Evolutionary conservation across 176 grass and related monocot species (phyloP).

Genomic region (Zizania latifolia): DNA sequence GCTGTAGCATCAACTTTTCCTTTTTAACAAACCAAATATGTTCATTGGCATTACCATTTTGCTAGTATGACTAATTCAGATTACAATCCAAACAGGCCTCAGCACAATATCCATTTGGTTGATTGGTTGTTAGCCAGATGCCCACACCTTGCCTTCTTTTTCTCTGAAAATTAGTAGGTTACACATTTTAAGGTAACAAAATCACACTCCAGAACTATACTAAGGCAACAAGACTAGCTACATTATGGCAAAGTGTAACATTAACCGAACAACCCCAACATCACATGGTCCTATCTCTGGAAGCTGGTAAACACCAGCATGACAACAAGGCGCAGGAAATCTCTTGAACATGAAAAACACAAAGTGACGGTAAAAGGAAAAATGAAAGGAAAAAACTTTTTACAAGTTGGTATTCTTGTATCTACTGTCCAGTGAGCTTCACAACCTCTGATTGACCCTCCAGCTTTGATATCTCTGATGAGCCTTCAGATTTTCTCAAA

Average conservation of each 20-base stretch:
- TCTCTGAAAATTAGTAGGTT: too few species aligned
- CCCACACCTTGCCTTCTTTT: too few species aligned
- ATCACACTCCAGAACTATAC: too few species aligned
- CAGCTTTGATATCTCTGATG: conserved; percentile 6
- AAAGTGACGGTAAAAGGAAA: neutral
- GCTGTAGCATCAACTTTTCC: too few species aligned
- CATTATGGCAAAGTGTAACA: neutral
- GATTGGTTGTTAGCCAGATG: too few species aligned
- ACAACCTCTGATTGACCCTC: conserved; percentile 32
- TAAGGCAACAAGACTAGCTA: neutral
- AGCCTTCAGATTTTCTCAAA: conserved; percentile 41
- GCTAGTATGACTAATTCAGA: too few species aligned
- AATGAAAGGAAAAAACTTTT: conserved; percentile 19
- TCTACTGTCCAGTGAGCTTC: conserved; percentile 47
- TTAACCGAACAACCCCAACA: neutral
- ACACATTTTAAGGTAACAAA: too few species aligned
- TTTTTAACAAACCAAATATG: too few species aligned
- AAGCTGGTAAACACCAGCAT: neutral
- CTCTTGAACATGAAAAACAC: neutral
- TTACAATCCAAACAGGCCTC: too few species aligned
- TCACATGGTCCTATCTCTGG: neutral
- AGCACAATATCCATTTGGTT: too few species aligned
- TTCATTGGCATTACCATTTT: too few species aligned
- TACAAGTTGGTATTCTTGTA: conserved; percentile 34
- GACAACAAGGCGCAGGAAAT: neutral